These are phyloP conservation scores for Calocybe gangraenosa DNA, from an alignment of 768 basidiomycete genomes.

Conservation along the genomic window DNA sequence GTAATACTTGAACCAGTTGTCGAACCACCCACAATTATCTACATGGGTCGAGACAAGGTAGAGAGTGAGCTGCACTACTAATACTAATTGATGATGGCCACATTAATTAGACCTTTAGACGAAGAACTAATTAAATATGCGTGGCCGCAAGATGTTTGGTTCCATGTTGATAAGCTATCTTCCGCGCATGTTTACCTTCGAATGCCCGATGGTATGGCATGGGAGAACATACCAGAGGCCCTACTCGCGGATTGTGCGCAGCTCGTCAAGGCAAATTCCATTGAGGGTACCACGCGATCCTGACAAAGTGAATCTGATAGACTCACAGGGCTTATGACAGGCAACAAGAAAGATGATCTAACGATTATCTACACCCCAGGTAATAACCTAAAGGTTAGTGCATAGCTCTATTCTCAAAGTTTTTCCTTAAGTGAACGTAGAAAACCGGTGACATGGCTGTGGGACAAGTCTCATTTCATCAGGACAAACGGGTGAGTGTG, in stretches of 20 bases:
- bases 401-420: neutral
- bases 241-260: conserved; percentile 87
- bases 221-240: conserved; percentile 83
- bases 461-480: conserved; percentile 94
- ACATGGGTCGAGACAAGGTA: conserved; percentile 97
- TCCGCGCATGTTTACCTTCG: conserved; percentile 98
- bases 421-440: conserved; percentile 30
- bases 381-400: conserved; percentile 79
- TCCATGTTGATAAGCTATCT: conserved; percentile 97
- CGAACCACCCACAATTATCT: conserved; percentile 66
- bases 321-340: conserved; percentile 31
- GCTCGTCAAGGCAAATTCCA: conserved; percentile 96
- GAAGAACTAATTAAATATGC: conserved; percentile 94
- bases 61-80: conserved; percentile 59
- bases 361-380: conserved; percentile 94
- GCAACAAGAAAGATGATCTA: conserved; percentile 93
- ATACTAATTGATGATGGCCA: neutral
- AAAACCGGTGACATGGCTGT: conserved; percentile 99
- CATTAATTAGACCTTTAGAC: conserved; percentile 44
- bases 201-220: conserved; percentile 73
- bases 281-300: conserved; percentile 60
- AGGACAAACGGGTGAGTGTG: conserved; percentile 68
- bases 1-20: conserved; percentile 33
- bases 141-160: conserved; percentile 87
- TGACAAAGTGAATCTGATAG: no score